Percentiles rank a stretch among this genome's conserved stretches.
These are phyloP conservation scores for Camelina sativa DNA, from an alignment of 345 rosid species.

Conservation along the genomic window DNA sequence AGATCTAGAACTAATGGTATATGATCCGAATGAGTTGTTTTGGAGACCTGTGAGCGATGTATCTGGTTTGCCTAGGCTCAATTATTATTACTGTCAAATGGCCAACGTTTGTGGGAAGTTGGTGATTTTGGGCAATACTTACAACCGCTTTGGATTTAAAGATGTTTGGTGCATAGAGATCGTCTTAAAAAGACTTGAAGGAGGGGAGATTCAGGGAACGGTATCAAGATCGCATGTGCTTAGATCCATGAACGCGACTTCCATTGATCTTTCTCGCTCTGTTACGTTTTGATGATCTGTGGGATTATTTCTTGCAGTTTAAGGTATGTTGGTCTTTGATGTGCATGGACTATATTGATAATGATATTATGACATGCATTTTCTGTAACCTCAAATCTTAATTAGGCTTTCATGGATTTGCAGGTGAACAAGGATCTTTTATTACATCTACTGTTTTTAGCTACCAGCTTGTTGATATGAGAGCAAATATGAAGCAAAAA, in stretches of 20 bases:
- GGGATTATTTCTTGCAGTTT: background rate
- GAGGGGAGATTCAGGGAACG: background rate
- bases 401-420: background rate
- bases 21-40: background rate
- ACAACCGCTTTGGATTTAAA: no score
- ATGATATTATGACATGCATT: background rate
- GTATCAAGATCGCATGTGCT: background rate
- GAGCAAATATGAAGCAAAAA: background rate
- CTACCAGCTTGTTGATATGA: background rate
- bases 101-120: no score
- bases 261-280: background rate
- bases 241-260: background rate
- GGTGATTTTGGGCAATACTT: no score
- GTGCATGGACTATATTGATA: background rate
- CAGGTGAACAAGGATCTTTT: constrained; percentile 7
- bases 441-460: background rate
- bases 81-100: background rate
- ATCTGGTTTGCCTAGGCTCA: background rate
- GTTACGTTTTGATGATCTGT: background rate
- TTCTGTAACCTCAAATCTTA: constrained; percentile 7
- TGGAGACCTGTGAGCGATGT: background rate
- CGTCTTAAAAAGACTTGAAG: no score
- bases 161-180: background rate
- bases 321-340: background rate
- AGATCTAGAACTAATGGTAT: background rate